phyloP scores from a whole-genome alignment of 179 eudicot species.

The Actinidia polygama region DNA sequence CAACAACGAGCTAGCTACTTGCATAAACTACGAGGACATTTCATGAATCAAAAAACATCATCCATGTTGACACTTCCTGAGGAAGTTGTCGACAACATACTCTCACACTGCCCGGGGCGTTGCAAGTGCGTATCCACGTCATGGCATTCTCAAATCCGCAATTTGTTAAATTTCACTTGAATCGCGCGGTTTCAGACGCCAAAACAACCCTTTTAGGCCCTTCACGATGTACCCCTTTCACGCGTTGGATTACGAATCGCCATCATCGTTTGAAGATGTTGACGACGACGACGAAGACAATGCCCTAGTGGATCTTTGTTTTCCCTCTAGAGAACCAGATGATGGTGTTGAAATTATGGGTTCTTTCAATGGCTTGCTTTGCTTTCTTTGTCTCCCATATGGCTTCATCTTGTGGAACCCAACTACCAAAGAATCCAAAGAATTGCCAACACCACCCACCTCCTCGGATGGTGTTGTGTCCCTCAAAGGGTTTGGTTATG shows the following conservation, averaged over 20 bases:
- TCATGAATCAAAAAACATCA: neutral
- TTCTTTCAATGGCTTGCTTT: neutral
- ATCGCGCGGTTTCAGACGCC: neutral
- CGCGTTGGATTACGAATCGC: neutral
- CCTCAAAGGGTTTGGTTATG: neutral
- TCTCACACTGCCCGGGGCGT: neutral
- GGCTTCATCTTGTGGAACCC: conserved; percentile 7
- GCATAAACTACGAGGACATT: neutral
- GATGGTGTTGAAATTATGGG: neutral
- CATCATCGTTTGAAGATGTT: neutral
- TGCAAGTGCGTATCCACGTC: conserved; percentile 9
- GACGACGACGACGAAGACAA: neutral
- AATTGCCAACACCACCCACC: neutral
- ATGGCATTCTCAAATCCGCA: neutral
- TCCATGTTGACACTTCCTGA: neutral
- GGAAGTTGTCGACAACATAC: neutral
- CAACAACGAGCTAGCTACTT: neutral
- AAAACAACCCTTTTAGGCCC: neutral
- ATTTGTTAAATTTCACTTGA: conserved; percentile 4
- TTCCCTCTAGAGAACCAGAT: neutral
- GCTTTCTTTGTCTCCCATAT: neutral
- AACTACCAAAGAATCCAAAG: neutral
- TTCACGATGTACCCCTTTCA: neutral
- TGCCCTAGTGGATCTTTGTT: neutral
- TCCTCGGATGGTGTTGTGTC: neutral